Evolutionary conservation across 2,329 filamentous ascomycete species (phyloP).

Genomic region (Cladosporium cucumerinum): DNA sequence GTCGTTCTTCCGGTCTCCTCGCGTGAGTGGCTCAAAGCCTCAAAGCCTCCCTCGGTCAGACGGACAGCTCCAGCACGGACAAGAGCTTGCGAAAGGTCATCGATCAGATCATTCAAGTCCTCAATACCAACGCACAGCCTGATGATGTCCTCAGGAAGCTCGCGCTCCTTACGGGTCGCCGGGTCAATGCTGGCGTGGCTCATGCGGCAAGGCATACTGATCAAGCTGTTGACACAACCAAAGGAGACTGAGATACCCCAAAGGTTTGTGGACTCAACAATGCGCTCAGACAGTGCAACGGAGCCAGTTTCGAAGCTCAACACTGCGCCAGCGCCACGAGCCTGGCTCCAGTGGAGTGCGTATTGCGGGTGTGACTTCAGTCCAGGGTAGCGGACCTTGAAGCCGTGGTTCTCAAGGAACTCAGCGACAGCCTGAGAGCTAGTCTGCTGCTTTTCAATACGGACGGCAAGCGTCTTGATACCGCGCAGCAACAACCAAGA

Average conservation of each 20-base stretch:
- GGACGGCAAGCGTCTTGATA: slow-evolving; percentile 92
- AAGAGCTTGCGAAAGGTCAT: slow-evolving; percentile 85
- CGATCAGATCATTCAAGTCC: slow-evolving; percentile 84
- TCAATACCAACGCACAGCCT: slow-evolving; percentile 95
- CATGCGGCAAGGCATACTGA: slow-evolving; percentile 99
- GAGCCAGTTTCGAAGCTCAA: slow-evolving; percentile 95
- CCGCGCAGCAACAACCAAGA: slow-evolving; percentile 93
- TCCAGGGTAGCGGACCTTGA: slow-evolving; percentile 92
- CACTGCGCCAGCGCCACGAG: slow-evolving; percentile 88
- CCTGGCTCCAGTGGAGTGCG: slow-evolving; percentile 92
- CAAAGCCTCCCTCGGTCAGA: slow-evolving; percentile 78
- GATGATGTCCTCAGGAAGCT: slow-evolving; percentile 96
- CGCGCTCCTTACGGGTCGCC: slow-evolving; percentile 81
- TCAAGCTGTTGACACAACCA: slow-evolving; percentile 95
- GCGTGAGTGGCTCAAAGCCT: slow-evolving; percentile 49
- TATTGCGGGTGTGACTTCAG: slow-evolving; percentile 95
- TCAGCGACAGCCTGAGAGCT: slow-evolving; percentile 89
- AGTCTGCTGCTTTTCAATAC: slow-evolving; percentile 96
- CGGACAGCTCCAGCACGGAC: slow-evolving; percentile 92
- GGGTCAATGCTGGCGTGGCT: slow-evolving; percentile 97
- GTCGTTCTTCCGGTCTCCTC: slow-evolving; percentile 32
- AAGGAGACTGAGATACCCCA: slow-evolving; percentile 98
- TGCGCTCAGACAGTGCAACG: slow-evolving; percentile 75
- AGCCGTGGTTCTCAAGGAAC: slow-evolving; percentile 86
- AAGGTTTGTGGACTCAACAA: slow-evolving; percentile 86